Percentiles rank a stretch among this genome's conserved stretches.
phyloP scores from a whole-genome alignment of 345 rosid genomes.

The Hypericum perforatum region DNA sequence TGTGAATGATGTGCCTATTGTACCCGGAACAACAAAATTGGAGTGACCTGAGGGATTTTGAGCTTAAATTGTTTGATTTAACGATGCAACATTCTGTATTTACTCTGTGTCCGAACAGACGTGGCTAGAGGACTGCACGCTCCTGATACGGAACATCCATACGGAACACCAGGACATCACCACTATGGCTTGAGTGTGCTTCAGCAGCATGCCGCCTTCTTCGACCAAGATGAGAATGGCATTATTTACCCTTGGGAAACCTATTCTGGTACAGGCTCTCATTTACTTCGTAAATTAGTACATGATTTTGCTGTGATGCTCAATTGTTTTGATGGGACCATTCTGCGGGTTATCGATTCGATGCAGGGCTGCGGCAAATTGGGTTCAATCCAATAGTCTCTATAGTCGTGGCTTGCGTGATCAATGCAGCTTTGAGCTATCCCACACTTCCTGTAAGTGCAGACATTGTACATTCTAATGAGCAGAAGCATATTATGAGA shows the following conservation, averaged over 20 bases:
- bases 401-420: conserved; percentile 32
- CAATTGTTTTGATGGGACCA: too few relatives aligned
- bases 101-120: conserved; percentile 22
- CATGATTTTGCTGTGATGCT: too few relatives aligned
- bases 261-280: conserved; percentile 37
- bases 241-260: conserved; percentile 98
- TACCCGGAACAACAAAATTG: too few relatives aligned
- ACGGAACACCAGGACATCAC: conserved; percentile 51
- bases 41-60: too few relatives aligned
- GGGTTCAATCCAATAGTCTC: conserved; percentile 62
- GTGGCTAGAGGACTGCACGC: conserved; percentile 71
- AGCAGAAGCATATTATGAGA: too few relatives aligned
- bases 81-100: too few relatives aligned
- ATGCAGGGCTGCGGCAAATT: conserved; percentile 45
- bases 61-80: too few relatives aligned
- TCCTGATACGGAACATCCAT: conserved; percentile 53
- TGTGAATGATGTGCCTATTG: too few relatives aligned
- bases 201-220: conserved; percentile 85
- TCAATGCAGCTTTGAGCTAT: conserved; percentile 48
- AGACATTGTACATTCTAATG: too few relatives aligned
- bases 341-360: too few relatives aligned
- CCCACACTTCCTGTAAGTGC: conserved; percentile 53
- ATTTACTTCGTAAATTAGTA: too few relatives aligned
- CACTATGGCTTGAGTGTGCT: conserved; percentile 52
- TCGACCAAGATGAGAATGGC: conserved; percentile 68